Percentiles rank a stretch among this genome's conserved stretches.
Conservation (phyloP, 768 basidiomycete species). For the Boletus patriciae region DNA sequence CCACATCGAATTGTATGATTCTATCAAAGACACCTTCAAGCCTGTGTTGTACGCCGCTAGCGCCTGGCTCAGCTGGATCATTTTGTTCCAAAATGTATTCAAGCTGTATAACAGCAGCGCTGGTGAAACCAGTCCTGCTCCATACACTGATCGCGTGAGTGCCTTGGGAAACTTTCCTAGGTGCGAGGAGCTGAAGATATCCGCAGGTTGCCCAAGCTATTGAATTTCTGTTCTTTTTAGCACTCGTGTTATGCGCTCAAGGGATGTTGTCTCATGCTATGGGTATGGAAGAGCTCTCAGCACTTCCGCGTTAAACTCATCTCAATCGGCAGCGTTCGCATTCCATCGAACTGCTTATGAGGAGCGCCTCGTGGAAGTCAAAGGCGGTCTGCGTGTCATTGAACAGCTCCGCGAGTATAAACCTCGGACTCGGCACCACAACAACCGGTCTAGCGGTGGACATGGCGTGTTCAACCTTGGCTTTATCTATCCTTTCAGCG, state of each 20-base stretch:
- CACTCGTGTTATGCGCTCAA: slow-evolving; percentile 60
- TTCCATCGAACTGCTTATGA: slow-evolving; percentile 79
- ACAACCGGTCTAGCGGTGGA: slow-evolving; percentile 35
- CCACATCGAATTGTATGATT: slow-evolving; percentile 66
- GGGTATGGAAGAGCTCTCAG: slow-evolving; percentile 28
- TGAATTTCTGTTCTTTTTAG: slow-evolving; percentile 75
- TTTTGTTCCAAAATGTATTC: slow-evolving; percentile 70
- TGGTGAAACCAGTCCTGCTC: slow-evolving; percentile 47
- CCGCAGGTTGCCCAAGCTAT: slow-evolving; percentile 58
- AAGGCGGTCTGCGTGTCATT: slow-evolving; percentile 53
- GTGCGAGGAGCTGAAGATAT: background rate
- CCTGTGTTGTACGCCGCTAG: slow-evolving; percentile 72
- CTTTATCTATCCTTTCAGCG: slow-evolving; percentile 38
- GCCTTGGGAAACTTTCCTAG: background rate
- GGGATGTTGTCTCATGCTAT: slow-evolving; percentile 70
- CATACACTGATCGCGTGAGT: slow-evolving; percentile 59
- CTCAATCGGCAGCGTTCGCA: slow-evolving; percentile 49
- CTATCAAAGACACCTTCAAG: slow-evolving; percentile 67
- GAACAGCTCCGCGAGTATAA: slow-evolving; percentile 68
- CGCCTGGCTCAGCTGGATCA: slow-evolving; percentile 71
- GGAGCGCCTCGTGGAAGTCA: slow-evolving; percentile 65
- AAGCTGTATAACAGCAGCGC: slow-evolving; percentile 47
- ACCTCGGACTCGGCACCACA: slow-evolving; percentile 41
- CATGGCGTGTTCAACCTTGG: slow-evolving; percentile 42
- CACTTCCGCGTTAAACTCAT: background rate